phyloP scores from a whole-genome alignment of 495 filamentous ascomycete genomes.

The Physcia stellaris region DNA sequence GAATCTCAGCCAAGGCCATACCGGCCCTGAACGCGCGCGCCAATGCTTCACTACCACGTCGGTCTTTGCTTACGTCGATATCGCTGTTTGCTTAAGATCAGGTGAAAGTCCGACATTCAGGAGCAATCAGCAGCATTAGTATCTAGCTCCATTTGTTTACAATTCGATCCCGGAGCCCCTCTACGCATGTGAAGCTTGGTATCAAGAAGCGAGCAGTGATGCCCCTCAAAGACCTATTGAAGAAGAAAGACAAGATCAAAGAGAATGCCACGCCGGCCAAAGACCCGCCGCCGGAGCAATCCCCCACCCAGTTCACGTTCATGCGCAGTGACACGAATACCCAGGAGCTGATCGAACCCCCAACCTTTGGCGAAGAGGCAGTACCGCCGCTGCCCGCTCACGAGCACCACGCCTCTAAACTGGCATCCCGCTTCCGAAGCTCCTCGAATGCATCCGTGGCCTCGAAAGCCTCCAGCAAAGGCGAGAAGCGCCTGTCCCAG shows the following conservation, averaged over 20 bases:
- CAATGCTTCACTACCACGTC: slow-evolving; percentile 1
- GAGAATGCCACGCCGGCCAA: slow-evolving; percentile 17
- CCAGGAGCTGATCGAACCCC: slow-evolving; percentile 61
- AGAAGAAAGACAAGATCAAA: slow-evolving; percentile 51
- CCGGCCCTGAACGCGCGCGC: background rate
- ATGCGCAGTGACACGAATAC: slow-evolving; percentile 70
- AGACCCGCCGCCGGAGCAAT: slow-evolving; percentile 18
- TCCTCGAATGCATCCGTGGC: slow-evolving; percentile 37
- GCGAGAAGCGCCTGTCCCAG: slow-evolving; percentile 45
- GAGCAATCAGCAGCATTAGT: background rate
- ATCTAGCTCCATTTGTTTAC: background rate
- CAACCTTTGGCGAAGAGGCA: slow-evolving; percentile 28
- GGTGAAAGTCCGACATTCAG: background rate
- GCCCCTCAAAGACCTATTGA: slow-evolving; percentile 61
- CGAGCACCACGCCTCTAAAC: slow-evolving; percentile 13
- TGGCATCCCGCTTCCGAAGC: slow-evolving; percentile 29
- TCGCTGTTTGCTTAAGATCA: slow-evolving; percentile 2
- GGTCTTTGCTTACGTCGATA: slow-evolving; percentile 1
- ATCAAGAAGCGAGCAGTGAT: slow-evolving; percentile 29
- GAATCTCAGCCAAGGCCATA: background rate
- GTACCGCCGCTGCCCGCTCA: slow-evolving; percentile 9
- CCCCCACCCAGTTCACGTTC: slow-evolving; percentile 65
- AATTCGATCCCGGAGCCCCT: background rate
- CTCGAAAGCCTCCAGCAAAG: slow-evolving; percentile 24
- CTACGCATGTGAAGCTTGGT: background rate